Percentiles rank a stretch among this genome's conserved stretches.
These are phyloP conservation scores for Marvania coccoides DNA, from an alignment of 139 green algal species.

Conservation along the genomic window DNA sequence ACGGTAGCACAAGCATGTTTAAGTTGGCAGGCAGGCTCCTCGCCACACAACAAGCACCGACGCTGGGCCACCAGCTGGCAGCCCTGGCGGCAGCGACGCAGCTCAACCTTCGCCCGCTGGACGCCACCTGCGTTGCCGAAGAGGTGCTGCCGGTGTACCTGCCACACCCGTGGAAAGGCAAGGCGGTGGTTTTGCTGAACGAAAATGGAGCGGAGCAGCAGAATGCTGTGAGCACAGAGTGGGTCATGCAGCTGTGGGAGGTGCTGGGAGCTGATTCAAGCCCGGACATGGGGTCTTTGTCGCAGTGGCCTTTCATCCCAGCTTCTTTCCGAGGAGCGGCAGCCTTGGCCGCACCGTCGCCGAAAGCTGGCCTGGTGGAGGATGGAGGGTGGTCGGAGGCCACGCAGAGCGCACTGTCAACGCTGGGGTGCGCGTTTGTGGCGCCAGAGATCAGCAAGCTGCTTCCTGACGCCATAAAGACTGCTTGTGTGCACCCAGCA, in stretches of 20 bases:
- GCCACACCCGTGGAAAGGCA: background rate
- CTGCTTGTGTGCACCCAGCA: background rate
- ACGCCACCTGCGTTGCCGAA: background rate
- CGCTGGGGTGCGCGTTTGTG: constrained; percentile 37
- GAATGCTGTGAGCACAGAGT: background rate
- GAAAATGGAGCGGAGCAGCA: background rate
- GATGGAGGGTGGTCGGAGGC: constrained; percentile 54
- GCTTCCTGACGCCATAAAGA: background rate
- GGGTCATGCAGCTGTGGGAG: background rate
- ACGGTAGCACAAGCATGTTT: background rate
- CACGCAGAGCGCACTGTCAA: constrained; percentile 31
- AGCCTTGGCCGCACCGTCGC: background rate
- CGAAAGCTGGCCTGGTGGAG: constrained; percentile 20
- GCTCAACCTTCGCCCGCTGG: background rate
- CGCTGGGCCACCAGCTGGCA: background rate
- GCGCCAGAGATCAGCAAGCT: background rate
- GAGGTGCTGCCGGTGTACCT: background rate
- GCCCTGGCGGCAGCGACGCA: background rate
- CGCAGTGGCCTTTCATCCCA: background rate
- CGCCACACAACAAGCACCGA: background rate
- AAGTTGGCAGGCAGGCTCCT: background rate
- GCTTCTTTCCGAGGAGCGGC: background rate
- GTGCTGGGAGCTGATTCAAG: background rate
- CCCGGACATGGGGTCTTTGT: background rate
- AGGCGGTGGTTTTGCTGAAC: background rate